Conservation (phyloP, 2,329 filamentous ascomycete genomes). For the Fusarium euwallaceae region DNA sequence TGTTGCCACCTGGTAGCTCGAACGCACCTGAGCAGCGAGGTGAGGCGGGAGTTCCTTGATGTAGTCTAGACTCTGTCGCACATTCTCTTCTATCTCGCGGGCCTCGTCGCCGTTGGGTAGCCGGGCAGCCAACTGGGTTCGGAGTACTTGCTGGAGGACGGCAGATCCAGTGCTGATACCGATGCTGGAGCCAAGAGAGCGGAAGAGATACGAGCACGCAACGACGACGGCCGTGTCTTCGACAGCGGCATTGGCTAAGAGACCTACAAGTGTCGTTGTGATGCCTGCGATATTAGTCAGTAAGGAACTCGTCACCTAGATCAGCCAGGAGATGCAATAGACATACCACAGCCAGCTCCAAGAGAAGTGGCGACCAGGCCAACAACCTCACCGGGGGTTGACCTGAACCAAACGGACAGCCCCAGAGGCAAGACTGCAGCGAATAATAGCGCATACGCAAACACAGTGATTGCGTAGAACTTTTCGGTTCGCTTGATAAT, state of each 20-base stretch:
- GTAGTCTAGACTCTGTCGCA: conserved; percentile 78
- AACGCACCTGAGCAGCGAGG: conserved; percentile 70
- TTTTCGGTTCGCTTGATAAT: conserved; percentile 78
- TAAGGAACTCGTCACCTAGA: not conserved
- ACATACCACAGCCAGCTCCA: conserved; percentile 54
- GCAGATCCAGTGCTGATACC: conserved; percentile 80
- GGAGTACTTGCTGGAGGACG: conserved; percentile 77
- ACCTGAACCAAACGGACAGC: conserved; percentile 64
- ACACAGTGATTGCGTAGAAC: conserved; percentile 77
- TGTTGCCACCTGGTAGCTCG: conserved; percentile 71
- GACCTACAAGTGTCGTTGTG: conserved; percentile 77
- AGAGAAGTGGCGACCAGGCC: conserved; percentile 66
- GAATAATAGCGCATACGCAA: conserved; percentile 66
- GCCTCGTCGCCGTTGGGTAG: conserved; percentile 71
- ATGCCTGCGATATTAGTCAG: conserved; percentile 61
- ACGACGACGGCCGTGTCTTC: conserved; percentile 81
- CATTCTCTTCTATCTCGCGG: conserved; percentile 74
- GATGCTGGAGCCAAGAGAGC: conserved; percentile 81
- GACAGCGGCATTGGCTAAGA: conserved; percentile 76
- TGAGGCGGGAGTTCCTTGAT: conserved; percentile 74
- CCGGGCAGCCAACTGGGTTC: conserved; percentile 65
- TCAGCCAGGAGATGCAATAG: not conserved
- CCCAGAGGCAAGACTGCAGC: conserved; percentile 68
- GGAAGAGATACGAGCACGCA: conserved; percentile 85
- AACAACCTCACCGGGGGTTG: conserved; percentile 64